phyloP scores from a whole-genome alignment of 345 rosid genomes.

The Conringia planisiliqua region DNA sequence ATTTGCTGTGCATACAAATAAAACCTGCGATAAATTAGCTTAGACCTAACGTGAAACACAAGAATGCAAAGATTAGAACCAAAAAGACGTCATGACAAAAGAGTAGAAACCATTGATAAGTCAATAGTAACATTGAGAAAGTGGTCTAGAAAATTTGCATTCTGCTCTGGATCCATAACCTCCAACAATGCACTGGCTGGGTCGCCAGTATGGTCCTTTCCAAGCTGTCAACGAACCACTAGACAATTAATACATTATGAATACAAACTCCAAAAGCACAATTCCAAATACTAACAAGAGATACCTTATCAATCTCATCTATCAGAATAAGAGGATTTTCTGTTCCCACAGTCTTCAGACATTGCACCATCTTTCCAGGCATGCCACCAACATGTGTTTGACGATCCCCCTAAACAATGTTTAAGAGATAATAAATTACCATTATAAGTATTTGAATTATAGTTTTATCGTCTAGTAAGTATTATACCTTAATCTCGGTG shows the following conservation, averaged over 20 bases:
- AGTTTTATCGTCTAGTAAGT: not conserved
- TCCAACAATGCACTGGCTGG: slow-evolving; percentile 95
- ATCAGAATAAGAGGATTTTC: slow-evolving; percentile 87
- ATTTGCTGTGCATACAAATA: not conserved
- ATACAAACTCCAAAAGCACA: not conserved
- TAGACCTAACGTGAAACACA: not conserved
- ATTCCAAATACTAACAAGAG: not conserved
- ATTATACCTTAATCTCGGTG: slow-evolving; percentile 82
- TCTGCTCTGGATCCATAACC: slow-evolving; percentile 96
- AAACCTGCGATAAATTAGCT: not conserved
- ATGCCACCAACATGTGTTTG: slow-evolving; percentile 76
- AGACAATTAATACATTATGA: not conserved
- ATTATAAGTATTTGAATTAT: not conserved
- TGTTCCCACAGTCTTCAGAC: slow-evolving; percentile 88
- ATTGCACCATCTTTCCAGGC: slow-evolving; percentile 96
- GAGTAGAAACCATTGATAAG: not conserved
- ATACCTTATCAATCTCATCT: slow-evolving; percentile 95
- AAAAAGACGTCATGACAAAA: slow-evolving; percentile 20
- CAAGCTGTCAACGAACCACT: slow-evolving; percentile 56
- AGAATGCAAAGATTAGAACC: too few relatives aligned
- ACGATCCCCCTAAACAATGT: slow-evolving; percentile 64
- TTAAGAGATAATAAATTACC: slow-evolving; percentile 1
- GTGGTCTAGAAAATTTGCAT: slow-evolving; percentile 90
- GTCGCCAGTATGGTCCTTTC: slow-evolving; percentile 73
- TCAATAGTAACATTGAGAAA: slow-evolving; percentile 78